Conservation (phyloP, 179 eudicot species). For the Drosera spatulata region DNA sequence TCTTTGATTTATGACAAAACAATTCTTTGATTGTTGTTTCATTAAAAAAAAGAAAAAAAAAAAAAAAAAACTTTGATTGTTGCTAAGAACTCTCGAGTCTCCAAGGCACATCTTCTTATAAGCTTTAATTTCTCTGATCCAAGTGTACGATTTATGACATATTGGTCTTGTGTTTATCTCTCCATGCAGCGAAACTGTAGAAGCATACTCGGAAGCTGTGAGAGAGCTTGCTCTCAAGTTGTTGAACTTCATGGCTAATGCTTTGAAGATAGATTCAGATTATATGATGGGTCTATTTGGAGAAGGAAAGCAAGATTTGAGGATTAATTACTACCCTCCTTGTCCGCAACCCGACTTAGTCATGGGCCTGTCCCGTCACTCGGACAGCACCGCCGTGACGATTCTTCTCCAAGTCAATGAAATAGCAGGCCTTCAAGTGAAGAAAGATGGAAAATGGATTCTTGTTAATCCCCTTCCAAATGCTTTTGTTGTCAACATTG, state of each 20-base stretch:
- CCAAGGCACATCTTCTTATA: background rate
- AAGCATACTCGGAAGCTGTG: slow-evolving; percentile 20
- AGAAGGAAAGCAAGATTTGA: slow-evolving; percentile 30
- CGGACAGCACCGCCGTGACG: slow-evolving; percentile 33
- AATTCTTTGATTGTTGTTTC: too few relatives aligned
- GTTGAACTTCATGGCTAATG: slow-evolving; percentile 22
- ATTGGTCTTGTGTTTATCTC: too few relatives aligned
- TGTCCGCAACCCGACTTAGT: slow-evolving; percentile 45
- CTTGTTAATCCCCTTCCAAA: slow-evolving; percentile 26
- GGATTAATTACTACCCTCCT: slow-evolving; percentile 55
- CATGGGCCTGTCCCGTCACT: slow-evolving; percentile 42
- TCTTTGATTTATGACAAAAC: too few relatives aligned
- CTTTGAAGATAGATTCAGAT: slow-evolving; percentile 13
- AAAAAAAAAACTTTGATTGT: too few relatives aligned
- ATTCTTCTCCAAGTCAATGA: slow-evolving; percentile 48
- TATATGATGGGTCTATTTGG: slow-evolving; percentile 15
- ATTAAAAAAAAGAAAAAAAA: too few relatives aligned
- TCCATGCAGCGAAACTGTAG: slow-evolving; percentile 20
- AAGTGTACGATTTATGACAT: too few relatives aligned
- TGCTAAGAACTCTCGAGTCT: too few relatives aligned
- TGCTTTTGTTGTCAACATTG: slow-evolving; percentile 48
- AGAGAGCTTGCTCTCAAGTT: slow-evolving; percentile 19
- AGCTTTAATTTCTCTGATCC: background rate
- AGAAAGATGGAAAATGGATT: slow-evolving; percentile 40
- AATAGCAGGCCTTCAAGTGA: slow-evolving; percentile 41